Evolutionary conservation across 2,329 filamentous ascomycete genomes (phyloP), one percentile per base, ranked within the genome.

Genomic region (Coniosporium uncinatum): DNA sequence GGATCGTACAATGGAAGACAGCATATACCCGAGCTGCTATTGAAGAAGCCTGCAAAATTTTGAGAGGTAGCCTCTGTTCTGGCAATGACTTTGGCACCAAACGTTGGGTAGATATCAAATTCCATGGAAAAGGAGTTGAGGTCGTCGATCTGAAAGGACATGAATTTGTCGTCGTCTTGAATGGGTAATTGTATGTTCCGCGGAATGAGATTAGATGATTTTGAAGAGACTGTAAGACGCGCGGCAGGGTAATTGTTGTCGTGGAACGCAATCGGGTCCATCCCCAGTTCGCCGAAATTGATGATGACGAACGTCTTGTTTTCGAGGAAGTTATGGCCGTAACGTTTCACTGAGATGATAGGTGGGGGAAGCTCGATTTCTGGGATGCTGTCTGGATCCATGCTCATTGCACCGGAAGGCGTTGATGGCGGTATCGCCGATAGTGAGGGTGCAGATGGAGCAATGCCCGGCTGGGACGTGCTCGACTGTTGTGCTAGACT

Each of bases 251-350:
- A 95, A 57, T 88, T 89, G 52, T 95, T 87, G 57, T 96, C 91
- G 67, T 97, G 96, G 66, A 98, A 98, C n/a, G 86, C 68, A 39
- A 98, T 82, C 0, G 93, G 86, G 38, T 93, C 76, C 21, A 69
- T 79, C 38, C 76, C 81, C 20, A 78, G 71, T 45, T 84, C 83
- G 39, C 91, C 88, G 54, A 98, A 97, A 52, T 78, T 88, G 49
- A 98, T 85, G 54, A 96, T 88, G 13, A 98, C 82, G 48, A 96
- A 94, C 0, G 90, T 95, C 68, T 97, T 98, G 22, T 88, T 95
- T 57, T 98, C 93, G 27, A 98, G 74, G 72, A 98, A 98, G 63
- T 97, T 98, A 68, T 98, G 93, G 14, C 93, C 93, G 54, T 98
- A 98, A 53, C 93, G 79, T 51, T 93, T 80, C 37, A 97, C 73